These are phyloP conservation scores for Lodderomyces margitis DNA, from an alignment of 1,139 yeast genomes.

Conservation along the genomic window DNA sequence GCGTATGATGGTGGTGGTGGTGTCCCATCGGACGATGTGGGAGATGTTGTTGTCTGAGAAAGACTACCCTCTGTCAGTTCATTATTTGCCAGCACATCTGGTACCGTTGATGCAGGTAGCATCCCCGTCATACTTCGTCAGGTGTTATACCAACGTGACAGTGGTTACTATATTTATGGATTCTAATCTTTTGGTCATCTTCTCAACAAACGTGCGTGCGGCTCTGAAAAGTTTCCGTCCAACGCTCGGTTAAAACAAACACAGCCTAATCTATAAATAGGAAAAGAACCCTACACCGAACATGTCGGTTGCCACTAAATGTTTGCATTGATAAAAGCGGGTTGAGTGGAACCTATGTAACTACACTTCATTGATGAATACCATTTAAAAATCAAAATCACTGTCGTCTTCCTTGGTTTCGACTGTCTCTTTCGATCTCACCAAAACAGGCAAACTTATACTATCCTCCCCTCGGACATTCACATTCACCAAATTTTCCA, in stretches of 20 bases:
- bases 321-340: no score
- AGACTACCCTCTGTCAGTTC: not conserved
- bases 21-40: not conserved
- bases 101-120: not conserved
- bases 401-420: slow-evolving; percentile 22
- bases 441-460: slow-evolving; percentile 49
- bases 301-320: no score
- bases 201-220: no score
- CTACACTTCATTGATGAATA: no score
- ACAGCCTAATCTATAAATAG: no score
- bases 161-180: no score
- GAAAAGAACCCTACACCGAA: no score
- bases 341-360: no score
- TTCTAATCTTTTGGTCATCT: no score
- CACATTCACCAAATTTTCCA: slow-evolving; percentile 45
- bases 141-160: no score
- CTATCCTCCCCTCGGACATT: slow-evolving; percentile 65
- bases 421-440: slow-evolving; percentile 13
- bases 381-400: slow-evolving; percentile 30
- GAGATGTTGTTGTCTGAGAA: not conserved
- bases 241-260: no score
- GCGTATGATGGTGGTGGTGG: slow-evolving; percentile 20
- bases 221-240: no score
- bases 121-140: not conserved
- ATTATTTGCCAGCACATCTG: not conserved